Evolutionary conservation across 805 yeast genomes (phyloP).

Genomic region (Yarrowia porcina): DNA sequence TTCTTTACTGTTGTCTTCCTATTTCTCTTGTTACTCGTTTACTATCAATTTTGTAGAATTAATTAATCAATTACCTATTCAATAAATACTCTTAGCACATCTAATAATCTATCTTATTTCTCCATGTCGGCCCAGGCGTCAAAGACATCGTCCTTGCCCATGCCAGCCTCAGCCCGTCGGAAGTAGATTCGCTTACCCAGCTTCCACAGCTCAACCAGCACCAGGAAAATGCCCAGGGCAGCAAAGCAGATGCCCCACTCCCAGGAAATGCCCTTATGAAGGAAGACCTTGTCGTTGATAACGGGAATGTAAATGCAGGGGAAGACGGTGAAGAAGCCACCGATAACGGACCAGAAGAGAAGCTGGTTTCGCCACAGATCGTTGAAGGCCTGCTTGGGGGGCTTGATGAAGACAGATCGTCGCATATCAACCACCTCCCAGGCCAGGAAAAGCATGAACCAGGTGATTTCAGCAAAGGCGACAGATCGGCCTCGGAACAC

Average conservation of each 20-base stretch:
- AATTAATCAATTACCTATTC: not conserved
- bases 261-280: conserved; percentile 65
- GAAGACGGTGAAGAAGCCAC: conserved; percentile 68
- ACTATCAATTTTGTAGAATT: not conserved
- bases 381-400: conserved; percentile 59
- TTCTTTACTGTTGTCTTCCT: no score
- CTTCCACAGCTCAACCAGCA: conserved; percentile 66
- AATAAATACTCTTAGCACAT: conserved; percentile 9
- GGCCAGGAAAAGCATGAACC: conserved; percentile 78
- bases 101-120: conserved; percentile 1
- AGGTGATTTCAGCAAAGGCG: conserved; percentile 77
- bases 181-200: conserved; percentile 56
- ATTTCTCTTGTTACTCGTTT: not conserved
- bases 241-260: conserved; percentile 78
- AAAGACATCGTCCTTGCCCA: not conserved
- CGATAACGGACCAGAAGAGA: conserved; percentile 73
- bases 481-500: conserved; percentile 76
- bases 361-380: conserved; percentile 74
- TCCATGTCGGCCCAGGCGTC: conserved; percentile 17
- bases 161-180: conserved; percentile 33
- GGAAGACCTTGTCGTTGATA: conserved; percentile 69
- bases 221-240: conserved; percentile 56
- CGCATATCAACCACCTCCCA: conserved; percentile 80
- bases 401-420: conserved; percentile 67
- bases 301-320: conserved; percentile 86